phyloP scores from a whole-genome alignment of 495 filamentous ascomycete species.

The Penicillium macrosclerotiorum region DNA sequence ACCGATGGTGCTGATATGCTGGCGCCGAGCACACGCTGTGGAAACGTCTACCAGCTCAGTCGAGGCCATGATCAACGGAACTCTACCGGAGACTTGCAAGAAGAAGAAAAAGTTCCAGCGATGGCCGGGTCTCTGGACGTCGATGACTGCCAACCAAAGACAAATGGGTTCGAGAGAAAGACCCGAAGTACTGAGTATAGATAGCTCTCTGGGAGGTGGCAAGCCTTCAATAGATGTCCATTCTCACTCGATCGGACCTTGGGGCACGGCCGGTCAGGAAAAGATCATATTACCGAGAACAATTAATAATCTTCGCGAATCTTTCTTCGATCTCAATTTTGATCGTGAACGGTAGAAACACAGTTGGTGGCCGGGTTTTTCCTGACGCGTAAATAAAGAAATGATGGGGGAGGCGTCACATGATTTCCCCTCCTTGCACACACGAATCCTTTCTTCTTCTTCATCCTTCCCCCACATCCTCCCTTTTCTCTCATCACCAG shows the following conservation, averaged over 20 bases:
- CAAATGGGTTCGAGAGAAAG: not conserved
- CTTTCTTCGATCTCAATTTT: too few relatives aligned
- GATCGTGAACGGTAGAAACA: too few relatives aligned
- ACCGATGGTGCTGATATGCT: constrained; percentile 42
- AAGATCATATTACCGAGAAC: too few relatives aligned
- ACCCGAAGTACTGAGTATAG: too few relatives aligned
- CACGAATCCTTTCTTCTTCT: constrained; percentile 33
- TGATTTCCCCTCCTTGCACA: constrained; percentile 29
- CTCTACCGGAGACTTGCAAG: too few relatives aligned
- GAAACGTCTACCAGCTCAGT: constrained; percentile 32
- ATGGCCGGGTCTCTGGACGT: too few relatives aligned
- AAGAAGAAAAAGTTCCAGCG: too few relatives aligned
- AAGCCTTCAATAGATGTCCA: constrained; percentile 3
- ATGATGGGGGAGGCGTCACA: constrained; percentile 17
- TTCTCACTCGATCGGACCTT: not conserved
- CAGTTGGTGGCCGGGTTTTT: too few relatives aligned
- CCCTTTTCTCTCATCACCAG: constrained; percentile 24
- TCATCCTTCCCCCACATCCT: constrained; percentile 26
- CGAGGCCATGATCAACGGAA: constrained; percentile 23
- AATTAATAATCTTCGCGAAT: too few relatives aligned
- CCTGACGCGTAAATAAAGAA: constrained; percentile 6
- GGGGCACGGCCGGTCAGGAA: not conserved
- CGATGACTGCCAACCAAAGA: not conserved
- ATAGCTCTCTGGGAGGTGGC: not conserved
- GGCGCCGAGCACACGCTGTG: constrained; percentile 29